These are phyloP conservation scores for Didymella sp. DNA, from an alignment of 2,329 filamentous ascomycete species.

Conservation along the genomic window DNA sequence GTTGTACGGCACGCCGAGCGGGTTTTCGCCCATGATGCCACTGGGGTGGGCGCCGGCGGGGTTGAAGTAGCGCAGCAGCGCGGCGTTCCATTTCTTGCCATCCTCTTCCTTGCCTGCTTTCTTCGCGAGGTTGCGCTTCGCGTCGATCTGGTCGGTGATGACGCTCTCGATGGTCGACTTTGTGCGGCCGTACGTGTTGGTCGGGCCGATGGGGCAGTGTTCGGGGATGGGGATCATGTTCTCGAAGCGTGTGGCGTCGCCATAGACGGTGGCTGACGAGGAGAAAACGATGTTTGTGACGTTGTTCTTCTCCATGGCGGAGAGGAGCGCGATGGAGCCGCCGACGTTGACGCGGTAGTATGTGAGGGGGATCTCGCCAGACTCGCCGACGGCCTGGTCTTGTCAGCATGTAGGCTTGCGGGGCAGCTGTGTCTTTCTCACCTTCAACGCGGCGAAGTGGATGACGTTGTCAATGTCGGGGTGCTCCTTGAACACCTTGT, in stretches of 20 bases:
- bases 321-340: constrained; percentile 86
- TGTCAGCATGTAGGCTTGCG: not conserved
- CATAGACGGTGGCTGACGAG: constrained; percentile 96
- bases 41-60: constrained; percentile 92
- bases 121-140: constrained; percentile 80
- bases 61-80: constrained; percentile 96
- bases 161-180: constrained; percentile 91
- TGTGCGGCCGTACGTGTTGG: constrained; percentile 97
- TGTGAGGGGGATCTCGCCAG: constrained; percentile 88
- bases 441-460: constrained; percentile 97
- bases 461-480: constrained; percentile 97
- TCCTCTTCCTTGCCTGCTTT: constrained; percentile 72
- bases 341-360: constrained; percentile 98
- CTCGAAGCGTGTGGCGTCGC: constrained; percentile 92
- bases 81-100: constrained; percentile 84
- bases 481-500: constrained; percentile 86
- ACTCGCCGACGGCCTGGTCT: constrained; percentile 90
- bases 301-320: constrained; percentile 86
- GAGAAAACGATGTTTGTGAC: constrained; percentile 99
- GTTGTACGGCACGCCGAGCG: constrained; percentile 94
- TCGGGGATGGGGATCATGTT: constrained; percentile 99
- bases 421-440: constrained; percentile 48
- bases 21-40: constrained; percentile 98
- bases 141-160: constrained; percentile 88
- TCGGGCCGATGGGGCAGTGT: constrained; percentile 92